Conservation (phyloP, 352 stramenopile species). For the Phytophthora crassamura region DNA sequence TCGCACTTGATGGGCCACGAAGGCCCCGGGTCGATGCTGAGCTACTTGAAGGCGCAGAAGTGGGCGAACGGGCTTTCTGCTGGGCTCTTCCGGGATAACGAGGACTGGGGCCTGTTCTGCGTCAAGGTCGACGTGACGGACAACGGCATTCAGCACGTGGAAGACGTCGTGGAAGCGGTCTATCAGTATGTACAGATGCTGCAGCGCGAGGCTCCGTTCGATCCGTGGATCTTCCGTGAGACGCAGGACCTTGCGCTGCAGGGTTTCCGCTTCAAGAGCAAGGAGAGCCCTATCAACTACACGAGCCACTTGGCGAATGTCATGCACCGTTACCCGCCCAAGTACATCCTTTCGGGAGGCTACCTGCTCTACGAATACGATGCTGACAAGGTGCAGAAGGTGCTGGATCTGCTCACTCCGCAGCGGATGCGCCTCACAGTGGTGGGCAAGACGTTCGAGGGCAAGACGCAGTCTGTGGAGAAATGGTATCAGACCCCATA, state of each 20-base stretch:
- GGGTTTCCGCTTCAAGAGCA: conserved; percentile 82
- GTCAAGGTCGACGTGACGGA: conserved; percentile 80
- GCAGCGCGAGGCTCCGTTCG: conserved; percentile 45
- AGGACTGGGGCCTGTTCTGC: conserved; percentile 73
- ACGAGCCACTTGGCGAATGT: conserved; percentile 66
- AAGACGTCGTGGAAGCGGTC: conserved; percentile 68
- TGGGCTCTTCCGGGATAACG: conserved; percentile 70
- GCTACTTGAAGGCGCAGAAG: conserved; percentile 88
- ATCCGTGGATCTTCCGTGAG: conserved; percentile 75
- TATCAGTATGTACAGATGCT: conserved; percentile 78
- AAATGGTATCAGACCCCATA: conserved; percentile 79
- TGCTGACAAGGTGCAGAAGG: conserved; percentile 49
- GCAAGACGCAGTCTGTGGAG: conserved; percentile 53
- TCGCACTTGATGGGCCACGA: conserved; percentile 95
- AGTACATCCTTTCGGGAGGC: conserved; percentile 68
- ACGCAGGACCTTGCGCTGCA: conserved; percentile 62
- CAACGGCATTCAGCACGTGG: conserved; percentile 58
- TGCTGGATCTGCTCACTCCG: conserved; percentile 60
- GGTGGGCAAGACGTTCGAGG: conserved; percentile 75
- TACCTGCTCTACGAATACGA: conserved; percentile 79
- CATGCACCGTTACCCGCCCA: conserved; percentile 72
- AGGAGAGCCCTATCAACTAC: conserved; percentile 78
- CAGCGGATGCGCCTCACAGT: conserved; percentile 67
- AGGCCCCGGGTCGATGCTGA: conserved; percentile 92
- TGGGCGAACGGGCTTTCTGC: conserved; percentile 76